Evolutionary conservation across 1,284 basidiomycete genomes (phyloP).

Genomic region (Ustilago shanxiensis): DNA sequence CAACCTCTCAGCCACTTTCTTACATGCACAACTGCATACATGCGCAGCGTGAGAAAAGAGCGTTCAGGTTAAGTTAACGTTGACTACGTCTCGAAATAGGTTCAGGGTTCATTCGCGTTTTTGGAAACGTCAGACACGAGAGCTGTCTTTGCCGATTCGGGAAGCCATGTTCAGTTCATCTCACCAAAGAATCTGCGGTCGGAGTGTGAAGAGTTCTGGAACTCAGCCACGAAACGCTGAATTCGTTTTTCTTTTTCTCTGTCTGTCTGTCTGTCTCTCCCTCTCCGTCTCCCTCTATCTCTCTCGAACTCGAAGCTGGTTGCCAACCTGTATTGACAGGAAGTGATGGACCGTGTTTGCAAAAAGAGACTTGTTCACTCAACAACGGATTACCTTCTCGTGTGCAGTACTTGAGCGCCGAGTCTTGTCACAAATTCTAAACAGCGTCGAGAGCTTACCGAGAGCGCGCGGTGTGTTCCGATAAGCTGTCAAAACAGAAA

Average conservation of each 20-base stretch:
- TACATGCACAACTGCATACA: no score
- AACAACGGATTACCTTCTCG: no score
- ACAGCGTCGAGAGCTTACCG: no score
- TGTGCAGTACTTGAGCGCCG: no score
- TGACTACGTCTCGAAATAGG: no score
- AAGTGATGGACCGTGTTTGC: neutral
- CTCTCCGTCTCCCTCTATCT: no score
- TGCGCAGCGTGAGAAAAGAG: no score
- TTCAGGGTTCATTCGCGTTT: no score
- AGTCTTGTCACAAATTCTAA: no score
- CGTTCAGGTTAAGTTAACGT: no score
- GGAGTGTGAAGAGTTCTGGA: neutral
- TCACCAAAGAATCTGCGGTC: neutral
- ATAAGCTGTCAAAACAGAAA: slow-evolving; percentile 2
- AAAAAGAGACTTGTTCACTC: no score
- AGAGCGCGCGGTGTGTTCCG: neutral
- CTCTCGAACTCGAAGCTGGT: neutral
- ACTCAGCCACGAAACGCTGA: neutral
- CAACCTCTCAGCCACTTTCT: neutral
- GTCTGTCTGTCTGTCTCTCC: no score
- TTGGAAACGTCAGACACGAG: neutral
- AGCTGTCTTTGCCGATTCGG: neutral
- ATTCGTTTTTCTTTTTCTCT: neutral
- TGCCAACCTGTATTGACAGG: neutral
- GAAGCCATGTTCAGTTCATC: neutral